These are phyloP conservation scores for Cicer cuneatum DNA, from an alignment of 306 rosid genomes.

Conservation along the genomic window DNA sequence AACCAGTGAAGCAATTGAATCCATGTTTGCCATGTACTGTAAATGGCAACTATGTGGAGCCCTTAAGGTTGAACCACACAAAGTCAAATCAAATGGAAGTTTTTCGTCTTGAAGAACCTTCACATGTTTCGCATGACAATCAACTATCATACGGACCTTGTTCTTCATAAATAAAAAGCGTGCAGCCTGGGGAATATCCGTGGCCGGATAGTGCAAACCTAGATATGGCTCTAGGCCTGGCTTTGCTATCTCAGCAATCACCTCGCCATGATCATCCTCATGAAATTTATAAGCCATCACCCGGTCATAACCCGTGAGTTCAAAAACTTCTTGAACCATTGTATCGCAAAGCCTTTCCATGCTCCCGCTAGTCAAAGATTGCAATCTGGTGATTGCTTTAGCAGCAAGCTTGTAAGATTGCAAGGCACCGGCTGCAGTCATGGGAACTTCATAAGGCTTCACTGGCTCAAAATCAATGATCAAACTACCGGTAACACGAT, in stretches of 20 bases:
- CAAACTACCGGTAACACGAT: conserved; percentile 83
- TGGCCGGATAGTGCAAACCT: conserved; percentile 95
- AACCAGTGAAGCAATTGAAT: conserved; percentile 87
- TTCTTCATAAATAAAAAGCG: conserved; percentile 90
- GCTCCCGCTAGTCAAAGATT: conserved; percentile 90
- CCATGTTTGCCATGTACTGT: conserved; percentile 89
- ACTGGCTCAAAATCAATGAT: conserved; percentile 95
- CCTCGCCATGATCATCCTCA: conserved; percentile 97
- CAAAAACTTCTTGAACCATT: conserved; percentile 96
- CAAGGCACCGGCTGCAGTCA: conserved; percentile 92
- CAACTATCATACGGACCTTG: conserved; percentile 93
- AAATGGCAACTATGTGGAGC: conserved; percentile 93
- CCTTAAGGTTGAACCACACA: conserved; percentile 92
- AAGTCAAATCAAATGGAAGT: conserved; percentile 72
- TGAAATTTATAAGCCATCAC: conserved; percentile 99
- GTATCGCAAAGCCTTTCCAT: conserved; percentile 91
- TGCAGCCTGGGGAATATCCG: conserved; percentile 94
- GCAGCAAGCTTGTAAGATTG: conserved; percentile 97
- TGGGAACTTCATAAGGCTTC: conserved; percentile 87
- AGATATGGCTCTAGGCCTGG: conserved; percentile 86
- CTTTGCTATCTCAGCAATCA: conserved; percentile 80
- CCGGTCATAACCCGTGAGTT: conserved; percentile 96
- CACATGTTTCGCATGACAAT: conserved; percentile 81
- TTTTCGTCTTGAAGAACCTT: conserved; percentile 86
- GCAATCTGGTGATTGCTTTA: conserved; percentile 84